A percentile compares a stretch with the other conserved stretches of the same genome.
phyloP scores from a whole-genome alignment of 2,329 filamentous ascomycete genomes.

The Arthrinium phaeospermum region DNA sequence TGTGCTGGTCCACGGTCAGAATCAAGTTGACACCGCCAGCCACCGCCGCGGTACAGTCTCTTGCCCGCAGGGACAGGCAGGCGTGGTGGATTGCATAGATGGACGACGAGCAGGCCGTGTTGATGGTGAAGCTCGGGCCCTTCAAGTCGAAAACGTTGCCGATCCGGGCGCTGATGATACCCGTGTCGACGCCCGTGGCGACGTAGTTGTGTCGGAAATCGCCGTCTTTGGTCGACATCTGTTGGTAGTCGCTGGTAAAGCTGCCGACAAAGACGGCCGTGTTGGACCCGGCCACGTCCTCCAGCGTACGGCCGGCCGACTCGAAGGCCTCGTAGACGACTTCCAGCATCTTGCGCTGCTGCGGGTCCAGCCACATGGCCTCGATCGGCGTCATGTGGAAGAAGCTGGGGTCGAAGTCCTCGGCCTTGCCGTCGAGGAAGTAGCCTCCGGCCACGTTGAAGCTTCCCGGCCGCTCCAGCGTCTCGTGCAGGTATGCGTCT shows the following conservation, averaged over 20 bases:
- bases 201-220: slow-evolving; percentile 34
- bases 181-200: slow-evolving; percentile 32
- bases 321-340: slow-evolving; percentile 49
- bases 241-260: slow-evolving; percentile 31
- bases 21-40: slow-evolving; percentile 17
- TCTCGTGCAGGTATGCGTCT: slow-evolving; percentile 28
- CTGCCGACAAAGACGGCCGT: slow-evolving; percentile 37
- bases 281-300: slow-evolving; percentile 34
- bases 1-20: slow-evolving; percentile 15
- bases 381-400: slow-evolving; percentile 47
- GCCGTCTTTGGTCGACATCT: slow-evolving; percentile 29
- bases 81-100: slow-evolving; percentile 18
- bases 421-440: slow-evolving; percentile 32
- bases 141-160: slow-evolving; percentile 40
- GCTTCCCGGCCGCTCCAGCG: slow-evolving; percentile 26
- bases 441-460: slow-evolving; percentile 33
- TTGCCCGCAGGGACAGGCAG: neutral
- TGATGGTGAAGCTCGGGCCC: slow-evolving; percentile 27
- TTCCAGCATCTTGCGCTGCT: slow-evolving; percentile 45
- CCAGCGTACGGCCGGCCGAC: slow-evolving; percentile 40
- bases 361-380: slow-evolving; percentile 47
- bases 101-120: slow-evolving; percentile 20
- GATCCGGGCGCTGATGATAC: slow-evolving; percentile 39
- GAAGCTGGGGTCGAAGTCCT: slow-evolving; percentile 41
- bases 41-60: slow-evolving; percentile 14